Evolutionary conservation across 2,329 filamentous ascomycete genomes (phyloP), one percentile per base, ranked within the genome.

Genomic region (Hypoxylon sp.): DNA sequence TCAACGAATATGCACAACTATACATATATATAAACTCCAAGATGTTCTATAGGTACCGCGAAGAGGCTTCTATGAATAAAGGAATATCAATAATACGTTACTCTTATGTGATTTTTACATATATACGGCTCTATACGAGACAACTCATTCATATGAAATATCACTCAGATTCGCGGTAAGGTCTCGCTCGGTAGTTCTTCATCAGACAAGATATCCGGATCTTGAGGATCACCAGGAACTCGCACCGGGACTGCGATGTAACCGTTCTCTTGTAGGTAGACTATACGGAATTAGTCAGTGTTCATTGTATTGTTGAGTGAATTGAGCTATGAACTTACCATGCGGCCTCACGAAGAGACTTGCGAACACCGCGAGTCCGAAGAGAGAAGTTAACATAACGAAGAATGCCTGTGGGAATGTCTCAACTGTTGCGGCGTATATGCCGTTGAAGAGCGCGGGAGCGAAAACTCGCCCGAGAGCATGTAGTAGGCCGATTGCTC

Each of bases 401-500:
- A 98, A 98, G 0, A 97, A 90, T 0, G 93, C 89, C 79, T 96
- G 93, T 0, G 93, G 89, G 71, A 92, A 95, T 1, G 81, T 89
- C 19, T 86, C 89, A 1, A 98, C 93, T 0, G 96, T 98, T 2
- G 86, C 83, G 13, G 91, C 91, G 77, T 97, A 99, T 9, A 98
- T 88, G 4, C 92, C 87, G 75, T 96, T 97, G 80, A 98, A 97
- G 1, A 95, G 76, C 0, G 93, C 86, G 0, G 96, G 96, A 0
- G 91, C 90, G 11, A 97, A 78, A 1, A 98, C 89, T 67, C 94
- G 85, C 2, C 92, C 88, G 36, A 97, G 80, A 0, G 93, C 92
- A 79, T 98, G 95, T 63, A 98, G 80, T 67, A 98, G 83, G 0
- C 95, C 96, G 14, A 91, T 91, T 1, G 94, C 94, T 21, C 96